A percentile compares a stretch with the other conserved stretches of the same genome.
Conservation (phyloP, 495 filamentous ascomycete species). For the Hyaloscypha bicolor region DNA sequence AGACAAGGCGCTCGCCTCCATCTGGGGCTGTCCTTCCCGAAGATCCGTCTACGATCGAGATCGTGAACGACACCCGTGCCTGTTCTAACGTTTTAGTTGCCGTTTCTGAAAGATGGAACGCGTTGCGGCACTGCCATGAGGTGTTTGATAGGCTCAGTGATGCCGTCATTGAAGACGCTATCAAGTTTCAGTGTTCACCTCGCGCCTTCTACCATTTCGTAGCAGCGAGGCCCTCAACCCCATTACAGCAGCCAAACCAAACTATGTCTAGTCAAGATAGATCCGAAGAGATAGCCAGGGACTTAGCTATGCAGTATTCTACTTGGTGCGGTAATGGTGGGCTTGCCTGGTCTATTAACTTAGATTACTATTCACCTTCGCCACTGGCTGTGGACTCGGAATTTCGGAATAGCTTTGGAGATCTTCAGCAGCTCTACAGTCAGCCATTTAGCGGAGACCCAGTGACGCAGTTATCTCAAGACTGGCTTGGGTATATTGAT, state of each 20-base stretch:
- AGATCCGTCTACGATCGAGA: conserved; percentile 33
- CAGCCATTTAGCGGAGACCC: conserved; percentile 27
- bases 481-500: conserved; percentile 36
- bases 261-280: too few relatives aligned
- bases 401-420: conserved; percentile 33
- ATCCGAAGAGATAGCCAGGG: too few relatives aligned
- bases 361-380: too few relatives aligned
- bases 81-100: conserved; percentile 36
- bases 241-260: too few relatives aligned
- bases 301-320: too few relatives aligned
- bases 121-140: conserved; percentile 30
- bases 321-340: too few relatives aligned
- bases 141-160: conserved; percentile 37
- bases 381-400: conserved; percentile 31
- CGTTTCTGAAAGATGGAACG: conserved; percentile 34
- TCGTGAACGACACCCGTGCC: conserved; percentile 33
- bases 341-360: too few relatives aligned
- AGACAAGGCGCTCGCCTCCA: conserved; percentile 7
- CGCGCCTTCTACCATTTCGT: too few relatives aligned
- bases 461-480: conserved; percentile 31
- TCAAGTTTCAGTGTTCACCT: conserved; percentile 27
- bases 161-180: conserved; percentile 32
- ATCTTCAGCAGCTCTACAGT: conserved; percentile 28
- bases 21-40: conserved; percentile 1
- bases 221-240: too few relatives aligned